phyloP scores from a whole-genome alignment of 352 stramenopile species.

The Phytophthora sojae region DNA sequence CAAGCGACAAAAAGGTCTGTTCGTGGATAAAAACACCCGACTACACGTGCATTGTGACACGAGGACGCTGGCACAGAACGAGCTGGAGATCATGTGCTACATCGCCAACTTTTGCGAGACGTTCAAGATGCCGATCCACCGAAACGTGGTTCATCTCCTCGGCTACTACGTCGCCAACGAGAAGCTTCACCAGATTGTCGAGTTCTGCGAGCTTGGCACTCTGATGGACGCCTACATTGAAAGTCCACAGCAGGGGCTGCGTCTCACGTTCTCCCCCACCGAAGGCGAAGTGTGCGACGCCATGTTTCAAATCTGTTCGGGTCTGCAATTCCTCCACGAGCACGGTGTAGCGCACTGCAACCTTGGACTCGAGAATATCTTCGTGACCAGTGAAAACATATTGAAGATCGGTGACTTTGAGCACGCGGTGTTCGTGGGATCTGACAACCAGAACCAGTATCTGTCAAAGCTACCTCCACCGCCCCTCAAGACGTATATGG shows the following conservation, averaged over 20 bases:
- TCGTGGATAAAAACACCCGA: conserved; percentile 66
- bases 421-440: conserved; percentile 61
- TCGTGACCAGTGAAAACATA: conserved; percentile 61
- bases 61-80: conserved; percentile 51
- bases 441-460: conserved; percentile 47
- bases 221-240: conserved; percentile 63
- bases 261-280: conserved; percentile 42
- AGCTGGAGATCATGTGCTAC: conserved; percentile 72
- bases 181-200: conserved; percentile 64
- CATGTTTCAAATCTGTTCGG: conserved; percentile 90
- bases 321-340: conserved; percentile 59
- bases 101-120: conserved; percentile 51
- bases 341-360: conserved; percentile 74
- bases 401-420: conserved; percentile 81
- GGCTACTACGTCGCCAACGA: conserved; percentile 61
- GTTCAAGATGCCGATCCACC: conserved; percentile 47
- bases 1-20: conserved; percentile 53
- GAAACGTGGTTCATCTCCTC: conserved; percentile 60
- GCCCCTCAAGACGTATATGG: conserved; percentile 57
- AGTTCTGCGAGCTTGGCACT: conserved; percentile 70
- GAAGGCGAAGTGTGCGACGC: conserved; percentile 59
- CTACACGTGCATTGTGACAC: conserved; percentile 49
- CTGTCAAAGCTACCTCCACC: conserved; percentile 34
- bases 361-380: conserved; percentile 81
- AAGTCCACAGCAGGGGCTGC: conserved; percentile 48